Evolutionary conservation across 331 rosid genomes (phyloP), one percentile per base, ranked within the genome.

Genomic region (Quercus phellos): DNA sequence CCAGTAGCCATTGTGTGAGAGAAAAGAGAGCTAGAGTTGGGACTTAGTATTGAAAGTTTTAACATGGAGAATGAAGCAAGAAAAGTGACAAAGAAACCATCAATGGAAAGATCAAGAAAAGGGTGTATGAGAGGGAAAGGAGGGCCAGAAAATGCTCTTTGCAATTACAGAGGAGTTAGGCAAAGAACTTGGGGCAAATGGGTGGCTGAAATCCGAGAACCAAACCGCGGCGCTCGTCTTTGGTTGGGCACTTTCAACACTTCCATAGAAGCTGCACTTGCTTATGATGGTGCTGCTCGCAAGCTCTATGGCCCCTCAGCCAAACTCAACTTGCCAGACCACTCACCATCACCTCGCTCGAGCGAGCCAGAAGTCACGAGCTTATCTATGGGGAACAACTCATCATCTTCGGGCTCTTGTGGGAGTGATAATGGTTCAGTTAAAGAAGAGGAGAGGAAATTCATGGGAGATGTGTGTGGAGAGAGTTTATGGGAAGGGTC

Each of bases 101-200:
- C 10, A 9, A 72, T 29, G 21, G 96, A 92, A 1, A 92, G 90
- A 78, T 91, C 99, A 0, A 79, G 98, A 59, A 94, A 92, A 60
- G 99, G 98, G 22, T 94, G 97, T 27, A 94, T 94, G 99, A 80
- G 92, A 77, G 99, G 98, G 2, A 94, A 94, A 34, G 99, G 98
- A 4, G 98, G 98, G n/a, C 99, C 99, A 0, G 96, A 92, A 19
- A 94, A 94, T 38, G 92, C 99, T 0, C 68, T 59, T 38, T 94
- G 99, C 92, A 86, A 92, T 50, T 94, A 84, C 87, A 94, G 90
- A 51, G 99, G 99, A 8, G 99, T 94, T 4, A 84, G 99, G 1
- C 99, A 94, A 82, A 83, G 99, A 55, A 92, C 99, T 2, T 94
- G 99, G 99, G 99, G 99, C 4, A 94, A 92, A 85, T 94, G 99